Evolutionary conservation across 1,139 yeast genomes (phyloP).

Genomic region (Diutina siamensis): DNA sequence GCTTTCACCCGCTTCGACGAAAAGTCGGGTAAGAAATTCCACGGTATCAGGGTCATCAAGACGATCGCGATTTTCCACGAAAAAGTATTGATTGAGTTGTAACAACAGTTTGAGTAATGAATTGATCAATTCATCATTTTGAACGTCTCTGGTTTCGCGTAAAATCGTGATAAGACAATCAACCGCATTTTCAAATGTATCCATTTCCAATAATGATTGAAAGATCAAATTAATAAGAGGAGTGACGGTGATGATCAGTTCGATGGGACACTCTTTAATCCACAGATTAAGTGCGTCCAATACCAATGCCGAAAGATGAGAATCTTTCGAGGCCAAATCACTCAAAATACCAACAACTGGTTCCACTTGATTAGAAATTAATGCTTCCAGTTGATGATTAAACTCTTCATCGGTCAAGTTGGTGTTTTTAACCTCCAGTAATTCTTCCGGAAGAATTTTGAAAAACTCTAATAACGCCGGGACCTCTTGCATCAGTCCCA

Average conservation of each 20-base stretch:
- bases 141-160: constrained; percentile 70
- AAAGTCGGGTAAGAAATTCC: constrained; percentile 63
- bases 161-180: constrained; percentile 77
- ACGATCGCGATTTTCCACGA: constrained; percentile 16
- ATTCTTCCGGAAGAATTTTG: constrained; percentile 84
- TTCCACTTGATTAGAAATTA: constrained; percentile 58
- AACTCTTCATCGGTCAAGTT: constrained; percentile 79
- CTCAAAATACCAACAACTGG: constrained; percentile 54
- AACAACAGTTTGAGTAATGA: constrained; percentile 61
- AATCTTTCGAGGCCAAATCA: constrained; percentile 25
- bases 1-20: constrained; percentile 89
- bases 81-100: constrained; percentile 41
- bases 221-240: constrained; percentile 59
- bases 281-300: constrained; percentile 78
- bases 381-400: constrained; percentile 45
- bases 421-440: constrained; percentile 64
- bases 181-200: constrained; percentile 74
- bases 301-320: constrained; percentile 22
- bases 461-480: constrained; percentile 62
- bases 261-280: constrained; percentile 77
- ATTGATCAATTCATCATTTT: constrained; percentile 47
- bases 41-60: constrained; percentile 60
- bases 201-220: constrained; percentile 49
- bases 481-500: constrained; percentile 24
- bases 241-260: constrained; percentile 48